These are phyloP conservation scores for Pseudogymnoascus sp. DNA, from an alignment of 2,329 filamentous ascomycete species.

Conservation along the genomic window DNA sequence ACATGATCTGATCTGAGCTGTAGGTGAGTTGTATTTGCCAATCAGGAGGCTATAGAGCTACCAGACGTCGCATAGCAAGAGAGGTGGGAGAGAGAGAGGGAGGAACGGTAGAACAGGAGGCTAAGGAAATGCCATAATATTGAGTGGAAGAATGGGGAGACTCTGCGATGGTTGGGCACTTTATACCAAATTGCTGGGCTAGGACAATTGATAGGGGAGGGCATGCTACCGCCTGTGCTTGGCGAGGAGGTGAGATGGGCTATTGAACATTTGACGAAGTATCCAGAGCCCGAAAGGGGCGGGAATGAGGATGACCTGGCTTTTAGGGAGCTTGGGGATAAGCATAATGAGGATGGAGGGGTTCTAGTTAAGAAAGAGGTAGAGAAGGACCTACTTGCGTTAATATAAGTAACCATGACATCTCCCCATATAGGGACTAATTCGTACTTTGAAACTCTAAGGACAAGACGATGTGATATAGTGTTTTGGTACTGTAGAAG, in stretches of 20 bases:
- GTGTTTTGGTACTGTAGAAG: no score
- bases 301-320: not conserved
- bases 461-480: no score
- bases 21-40: not conserved
- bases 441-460: no score
- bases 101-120: not conserved
- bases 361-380: not conserved
- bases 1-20: no score
- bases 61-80: not conserved
- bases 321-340: not conserved
- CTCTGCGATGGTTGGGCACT: not conserved
- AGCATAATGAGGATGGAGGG: not conserved
- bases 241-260: not conserved
- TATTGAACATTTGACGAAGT: not conserved
- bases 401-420: no score
- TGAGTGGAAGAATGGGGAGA: not conserved
- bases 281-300: not conserved
- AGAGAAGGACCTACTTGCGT: no score
- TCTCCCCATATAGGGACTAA: no score
- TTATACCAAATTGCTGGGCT: not conserved
- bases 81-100: not conserved
- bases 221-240: not conserved
- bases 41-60: not conserved
- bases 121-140: not conserved
- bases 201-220: not conserved